Percentiles rank a stretch among this genome's conserved stretches.
phyloP scores from a whole-genome alignment of 352 stramenopile genomes.

The Phytophthora pseudosyringae region DNA sequence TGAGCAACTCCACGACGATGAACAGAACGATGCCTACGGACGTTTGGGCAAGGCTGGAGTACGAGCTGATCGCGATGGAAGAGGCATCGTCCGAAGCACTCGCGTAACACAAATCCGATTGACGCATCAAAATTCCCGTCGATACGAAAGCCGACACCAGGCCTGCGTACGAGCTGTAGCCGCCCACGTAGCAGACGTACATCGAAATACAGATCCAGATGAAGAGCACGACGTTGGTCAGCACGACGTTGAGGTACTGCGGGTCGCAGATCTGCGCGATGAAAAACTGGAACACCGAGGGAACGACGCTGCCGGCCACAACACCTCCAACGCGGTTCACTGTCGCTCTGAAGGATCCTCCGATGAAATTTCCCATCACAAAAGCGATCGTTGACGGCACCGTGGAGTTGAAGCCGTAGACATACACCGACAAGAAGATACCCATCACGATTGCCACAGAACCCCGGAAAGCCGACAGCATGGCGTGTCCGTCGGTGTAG shows the following conservation, averaged over 20 bases:
- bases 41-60: slow-evolving; percentile 76
- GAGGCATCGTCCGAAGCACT: slow-evolving; percentile 38
- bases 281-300: slow-evolving; percentile 85
- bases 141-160: slow-evolving; percentile 72
- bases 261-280: slow-evolving; percentile 67
- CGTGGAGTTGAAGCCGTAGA: slow-evolving; percentile 71
- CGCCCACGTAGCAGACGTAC: slow-evolving; percentile 67
- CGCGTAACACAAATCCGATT: slow-evolving; percentile 54
- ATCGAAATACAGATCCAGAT: slow-evolving; percentile 65
- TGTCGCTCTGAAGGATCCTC: slow-evolving; percentile 75
- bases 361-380: slow-evolving; percentile 77
- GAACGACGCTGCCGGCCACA: slow-evolving; percentile 76
- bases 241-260: slow-evolving; percentile 35
- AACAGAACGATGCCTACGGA: slow-evolving; percentile 81
- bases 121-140: slow-evolving; percentile 61
- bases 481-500: slow-evolving; percentile 47
- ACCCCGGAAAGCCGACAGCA: slow-evolving; percentile 63
- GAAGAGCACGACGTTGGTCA: slow-evolving; percentile 58
- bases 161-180: slow-evolving; percentile 65
- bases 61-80: slow-evolving; percentile 64
- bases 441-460: slow-evolving; percentile 66
- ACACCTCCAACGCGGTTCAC: slow-evolving; percentile 81
- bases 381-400: slow-evolving; percentile 64
- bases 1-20: slow-evolving; percentile 65
- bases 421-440: slow-evolving; percentile 76